Base-by-base conservation (phyloP, 805 yeast genomes). In the Lachancea quebecensis region DNA sequence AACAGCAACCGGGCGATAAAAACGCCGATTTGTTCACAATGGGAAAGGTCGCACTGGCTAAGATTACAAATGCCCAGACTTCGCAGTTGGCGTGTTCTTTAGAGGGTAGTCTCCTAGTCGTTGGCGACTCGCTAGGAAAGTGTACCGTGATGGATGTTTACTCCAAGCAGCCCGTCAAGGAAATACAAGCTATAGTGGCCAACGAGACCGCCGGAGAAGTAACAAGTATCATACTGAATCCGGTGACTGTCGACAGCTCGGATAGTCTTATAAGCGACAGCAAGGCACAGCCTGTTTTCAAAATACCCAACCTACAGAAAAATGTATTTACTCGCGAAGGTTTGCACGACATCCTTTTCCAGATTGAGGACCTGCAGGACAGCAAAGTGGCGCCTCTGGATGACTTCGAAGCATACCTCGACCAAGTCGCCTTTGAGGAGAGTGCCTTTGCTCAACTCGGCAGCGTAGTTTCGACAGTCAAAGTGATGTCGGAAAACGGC, bases 111-210 rank as follows among this genome's bases (percentile, higher is more conserved):
- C 62, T 69, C 32, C 56, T 90, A 5, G 67, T 84, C 2, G 77
- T 88, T 5, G 97, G 96, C 31, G 95, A 86, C 58, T 62, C 73
- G 0, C 57, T 54, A n/a, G 97, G 97, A 1, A 71, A 75, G 27
- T 77, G 86, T 2, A 74, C 75, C 35, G 71, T 81, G 1, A 74
- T 82, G 54, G 97, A 91, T 62, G 70, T 81, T 5, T 75, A 72
- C 12, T 79, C 91, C 0, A 81, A 77, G 56, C 93, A 85, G 62
- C 78, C 80, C 14, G 68, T 78, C 25, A 80, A 77, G 57, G 73
- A 77, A n/a, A 67, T 81, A 50, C 60, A 57, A 38, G 56, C 66
- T 7, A 46, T 61, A 28, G 54, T 59, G 12, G 47, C 56, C n/a
- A 58, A 59, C 30, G 48, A 48, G 25, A 28, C 54, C 14, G 46